Conservation (phyloP, 345 rosid genomes). For the Salix suchowensis region DNA sequence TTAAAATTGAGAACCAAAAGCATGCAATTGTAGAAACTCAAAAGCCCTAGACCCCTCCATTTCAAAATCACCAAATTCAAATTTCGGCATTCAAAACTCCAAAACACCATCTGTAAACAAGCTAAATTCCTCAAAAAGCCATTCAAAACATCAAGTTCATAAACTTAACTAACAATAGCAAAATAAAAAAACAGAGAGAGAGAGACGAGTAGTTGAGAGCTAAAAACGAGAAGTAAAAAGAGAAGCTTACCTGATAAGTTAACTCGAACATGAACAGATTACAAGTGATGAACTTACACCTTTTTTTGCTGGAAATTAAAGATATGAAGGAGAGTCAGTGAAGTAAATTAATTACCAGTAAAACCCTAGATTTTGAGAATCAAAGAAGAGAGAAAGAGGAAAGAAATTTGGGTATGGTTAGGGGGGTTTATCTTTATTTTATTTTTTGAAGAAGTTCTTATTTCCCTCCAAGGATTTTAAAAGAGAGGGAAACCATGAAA, state of each 20-base stretch:
- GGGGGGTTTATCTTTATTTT: neutral
- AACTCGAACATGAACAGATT: constrained; percentile 12
- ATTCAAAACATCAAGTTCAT: neutral
- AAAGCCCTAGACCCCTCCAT: constrained; percentile 9
- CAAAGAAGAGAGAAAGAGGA: too few species aligned
- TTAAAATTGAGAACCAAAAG: neutral
- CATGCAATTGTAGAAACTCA: neutral
- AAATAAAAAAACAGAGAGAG: neutral
- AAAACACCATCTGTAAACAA: neutral
- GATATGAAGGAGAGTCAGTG: neutral
- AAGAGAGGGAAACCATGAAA: constrained; percentile 38
- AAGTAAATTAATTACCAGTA: neutral
- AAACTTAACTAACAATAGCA: neutral
- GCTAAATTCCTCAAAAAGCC: neutral
- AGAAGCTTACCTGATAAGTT: constrained; percentile 14
- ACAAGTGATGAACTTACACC: constrained; percentile 1
- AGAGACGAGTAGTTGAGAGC: neutral
- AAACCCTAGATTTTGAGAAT: constrained; percentile 13
- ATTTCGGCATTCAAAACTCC: neutral
- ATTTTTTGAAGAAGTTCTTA: constrained; percentile 1
- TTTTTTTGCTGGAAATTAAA: constrained; percentile 6
- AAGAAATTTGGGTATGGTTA: neutral
- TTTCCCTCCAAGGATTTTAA: constrained; percentile 38
- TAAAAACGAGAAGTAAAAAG: neutral
- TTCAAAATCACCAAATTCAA: neutral